Evolutionary conservation across 345 rosid species (phyloP), one percentile per base, ranked within the genome.

Genomic region (Draba incana): DNA sequence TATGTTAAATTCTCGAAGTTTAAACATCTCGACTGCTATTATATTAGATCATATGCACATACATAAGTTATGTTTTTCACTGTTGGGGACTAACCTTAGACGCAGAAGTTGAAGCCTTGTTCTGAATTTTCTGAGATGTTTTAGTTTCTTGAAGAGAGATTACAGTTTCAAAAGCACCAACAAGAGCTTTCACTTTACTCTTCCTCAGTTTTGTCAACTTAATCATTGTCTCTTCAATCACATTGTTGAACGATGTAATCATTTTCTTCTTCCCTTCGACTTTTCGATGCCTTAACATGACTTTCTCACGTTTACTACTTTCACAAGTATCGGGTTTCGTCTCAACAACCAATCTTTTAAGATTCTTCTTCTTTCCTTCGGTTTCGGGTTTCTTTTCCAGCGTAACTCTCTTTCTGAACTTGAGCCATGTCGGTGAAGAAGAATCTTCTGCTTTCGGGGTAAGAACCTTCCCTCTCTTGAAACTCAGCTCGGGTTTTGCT

Each of bases 171-270:
- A 93, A 93, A 74, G 96, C 97, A 63, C 92, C 88, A 27, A 87
- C 91, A 81, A 93, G 82, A 62, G 96, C 96, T 80, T 84, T 88
- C 35, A 93, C 98, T 81, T 88, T 93, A 64, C 83, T 81, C 64
- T 84, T 79, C 82, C 87, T 88, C 45, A 81, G 74, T 76, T 77
- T 72, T 3, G 54, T 86, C 20, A 93, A 82, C 81, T 74, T 84
- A 65, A 71, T 87, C 62, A 87, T 78, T 5, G 97, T 86, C 79
- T 93, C 84, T 70, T 93, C 94, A 38, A 93, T 87, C 72, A 90
- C 92, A 64, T 78, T 83, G 66, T 90, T 90, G 30, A 81, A 82
- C 81, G 87, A 77, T 69, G 78, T 78, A 25, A 39, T 68, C 0
- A 52, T 73, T 5, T 86, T 81, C 72, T 82, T 80, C 81, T 75